Evolutionary conservation across 2,329 filamentous ascomycete species (phyloP).

Genomic region (Botrytis elliptica): DNA sequence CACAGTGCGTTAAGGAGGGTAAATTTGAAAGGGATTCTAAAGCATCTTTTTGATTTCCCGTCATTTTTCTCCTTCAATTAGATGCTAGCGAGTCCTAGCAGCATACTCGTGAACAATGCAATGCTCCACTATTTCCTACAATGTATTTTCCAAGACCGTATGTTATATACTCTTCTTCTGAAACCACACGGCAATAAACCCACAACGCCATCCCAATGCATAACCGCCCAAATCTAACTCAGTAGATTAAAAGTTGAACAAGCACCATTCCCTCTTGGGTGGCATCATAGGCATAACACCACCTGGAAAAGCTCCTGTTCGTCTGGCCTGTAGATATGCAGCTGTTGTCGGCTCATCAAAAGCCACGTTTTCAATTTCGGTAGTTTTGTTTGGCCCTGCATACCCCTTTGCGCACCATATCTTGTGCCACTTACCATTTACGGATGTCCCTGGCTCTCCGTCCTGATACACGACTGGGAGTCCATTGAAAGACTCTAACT

Average conservation of each 20-base stretch:
- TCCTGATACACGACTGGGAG: slow-evolving; percentile 60
- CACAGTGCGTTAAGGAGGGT: neutral
- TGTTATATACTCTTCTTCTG: neutral
- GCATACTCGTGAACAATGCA: neutral
- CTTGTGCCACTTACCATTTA: slow-evolving; percentile 57
- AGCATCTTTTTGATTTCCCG: neutral
- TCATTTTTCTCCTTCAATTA: neutral
- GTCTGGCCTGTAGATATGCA: slow-evolving; percentile 63
- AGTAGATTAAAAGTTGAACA: slow-evolving; percentile 64
- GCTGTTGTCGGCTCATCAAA: slow-evolving; percentile 61
- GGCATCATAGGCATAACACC: slow-evolving; percentile 74
- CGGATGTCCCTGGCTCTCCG: slow-evolving; percentile 50
- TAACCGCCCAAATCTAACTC: neutral
- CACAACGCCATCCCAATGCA: slow-evolving; percentile 27
- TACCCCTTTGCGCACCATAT: slow-evolving; percentile 75
- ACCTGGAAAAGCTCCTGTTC: slow-evolving; percentile 66
- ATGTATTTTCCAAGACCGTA: neutral
- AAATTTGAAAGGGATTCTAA: neutral
- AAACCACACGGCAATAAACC: neutral
- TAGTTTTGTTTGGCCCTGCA: slow-evolving; percentile 61
- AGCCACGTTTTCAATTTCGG: slow-evolving; percentile 55
- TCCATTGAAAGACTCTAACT: slow-evolving; percentile 60
- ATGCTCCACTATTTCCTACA: neutral
- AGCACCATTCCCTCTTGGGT: slow-evolving; percentile 72
- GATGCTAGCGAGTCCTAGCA: neutral